These are phyloP conservation scores for Zymoseptoria pseudotritici DNA, from an alignment of 2,329 filamentous ascomycete genomes.

Conservation along the genomic window DNA sequence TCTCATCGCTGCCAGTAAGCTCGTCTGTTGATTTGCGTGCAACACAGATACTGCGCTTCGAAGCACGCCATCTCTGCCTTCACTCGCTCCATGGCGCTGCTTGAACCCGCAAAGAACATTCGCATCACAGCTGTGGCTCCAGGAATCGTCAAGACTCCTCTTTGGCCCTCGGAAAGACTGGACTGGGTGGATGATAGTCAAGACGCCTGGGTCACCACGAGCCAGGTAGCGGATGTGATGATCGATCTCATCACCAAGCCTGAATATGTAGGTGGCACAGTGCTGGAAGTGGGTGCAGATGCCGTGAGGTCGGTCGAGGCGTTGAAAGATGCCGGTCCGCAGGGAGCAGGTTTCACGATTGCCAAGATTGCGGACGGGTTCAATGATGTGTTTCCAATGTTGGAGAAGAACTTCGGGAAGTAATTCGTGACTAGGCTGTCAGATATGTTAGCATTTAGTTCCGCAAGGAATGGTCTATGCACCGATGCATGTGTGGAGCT, in stretches of 20 bases:
- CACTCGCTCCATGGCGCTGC: constrained; percentile 40
- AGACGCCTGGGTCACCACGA: constrained; percentile 1
- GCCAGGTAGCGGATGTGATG: constrained; percentile 2
- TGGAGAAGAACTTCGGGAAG: constrained; percentile 6
- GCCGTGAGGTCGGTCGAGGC: constrained; percentile 1
- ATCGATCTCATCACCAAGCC: constrained; percentile 2
- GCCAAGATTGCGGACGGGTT: not conserved
- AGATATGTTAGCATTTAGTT: not conserved
- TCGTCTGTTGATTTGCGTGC: not conserved
- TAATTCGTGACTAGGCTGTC: not conserved
- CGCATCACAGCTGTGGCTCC: constrained; percentile 53
- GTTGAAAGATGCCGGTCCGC: not conserved
- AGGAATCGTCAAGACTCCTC: constrained; percentile 46
- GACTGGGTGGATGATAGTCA: not conserved
- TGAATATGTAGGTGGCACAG: constrained; percentile 1
- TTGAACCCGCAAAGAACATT: constrained; percentile 43
- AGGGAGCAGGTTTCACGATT: not conserved
- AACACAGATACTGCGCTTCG: not conserved
- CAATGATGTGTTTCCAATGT: not conserved
- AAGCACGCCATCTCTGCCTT: constrained; percentile 38
- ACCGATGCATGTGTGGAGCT: not conserved
- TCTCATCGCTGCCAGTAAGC: not conserved
- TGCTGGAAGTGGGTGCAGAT: constrained; percentile 1
- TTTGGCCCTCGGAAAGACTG: not conserved
- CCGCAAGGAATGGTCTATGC: not conserved